Evolutionary conservation across 2,329 filamentous ascomycete genomes (phyloP).

Genomic region (Zalaria obscura): DNA sequence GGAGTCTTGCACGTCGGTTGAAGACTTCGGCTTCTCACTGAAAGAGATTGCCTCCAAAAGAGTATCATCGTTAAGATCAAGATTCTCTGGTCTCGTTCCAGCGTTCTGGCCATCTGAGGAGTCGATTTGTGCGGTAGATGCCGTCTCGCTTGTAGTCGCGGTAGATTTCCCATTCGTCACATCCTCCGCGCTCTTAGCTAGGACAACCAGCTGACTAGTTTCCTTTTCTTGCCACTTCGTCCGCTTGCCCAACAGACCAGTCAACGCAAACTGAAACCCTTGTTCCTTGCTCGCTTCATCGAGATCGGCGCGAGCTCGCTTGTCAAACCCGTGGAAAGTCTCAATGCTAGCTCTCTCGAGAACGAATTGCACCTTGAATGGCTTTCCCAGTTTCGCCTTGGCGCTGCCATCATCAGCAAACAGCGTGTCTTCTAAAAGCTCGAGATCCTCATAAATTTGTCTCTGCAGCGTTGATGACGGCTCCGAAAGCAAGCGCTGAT

Average conservation of each 20-base stretch:
- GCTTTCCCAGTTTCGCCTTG: constrained; percentile 4
- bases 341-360: constrained; percentile 74
- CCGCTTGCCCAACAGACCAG: constrained; percentile 73
- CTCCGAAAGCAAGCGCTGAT: constrained; percentile 54
- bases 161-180: background rate
- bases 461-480: constrained; percentile 45
- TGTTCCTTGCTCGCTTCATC: constrained; percentile 50
- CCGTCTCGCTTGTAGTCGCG: background rate
- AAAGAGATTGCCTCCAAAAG: constrained; percentile 80
- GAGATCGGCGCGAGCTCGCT: constrained; percentile 57
- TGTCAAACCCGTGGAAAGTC: constrained; percentile 70
- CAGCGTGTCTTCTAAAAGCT: constrained; percentile 35
- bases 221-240: constrained; percentile 69
- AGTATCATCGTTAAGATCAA: constrained; percentile 84
- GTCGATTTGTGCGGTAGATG: constrained; percentile 1
- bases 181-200: constrained; percentile 57
- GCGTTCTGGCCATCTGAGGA: background rate
- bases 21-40: constrained; percentile 32
- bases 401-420: constrained; percentile 15
- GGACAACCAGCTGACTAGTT: constrained; percentile 77
- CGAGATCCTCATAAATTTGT: constrained; percentile 45
- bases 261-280: constrained; percentile 69
- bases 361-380: constrained; percentile 53
- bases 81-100: constrained; percentile 29
- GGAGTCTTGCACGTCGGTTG: constrained; percentile 27